These are phyloP conservation scores for Guyanaporus albipodus DNA, from an alignment of 768 basidiomycete species.

Conservation along the genomic window DNA sequence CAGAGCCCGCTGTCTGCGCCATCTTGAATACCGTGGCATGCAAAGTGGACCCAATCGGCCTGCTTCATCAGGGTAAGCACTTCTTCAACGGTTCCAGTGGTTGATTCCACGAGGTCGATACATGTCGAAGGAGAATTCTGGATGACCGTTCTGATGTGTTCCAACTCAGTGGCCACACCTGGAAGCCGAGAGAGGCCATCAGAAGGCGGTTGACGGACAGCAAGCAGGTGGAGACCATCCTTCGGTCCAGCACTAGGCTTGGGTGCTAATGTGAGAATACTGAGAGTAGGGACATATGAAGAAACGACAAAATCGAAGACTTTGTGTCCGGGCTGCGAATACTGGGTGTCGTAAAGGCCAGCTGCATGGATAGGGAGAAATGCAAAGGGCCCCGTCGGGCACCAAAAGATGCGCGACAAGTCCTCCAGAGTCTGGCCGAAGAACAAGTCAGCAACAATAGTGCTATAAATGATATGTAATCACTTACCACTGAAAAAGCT, in stretches of 20 bases:
- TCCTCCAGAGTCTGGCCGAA: background rate
- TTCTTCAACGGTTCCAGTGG: slow-evolving; percentile 10
- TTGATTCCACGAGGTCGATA: background rate
- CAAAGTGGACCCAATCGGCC: background rate
- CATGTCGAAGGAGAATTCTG: background rate
- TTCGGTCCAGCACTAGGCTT: background rate
- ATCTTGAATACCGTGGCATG: background rate
- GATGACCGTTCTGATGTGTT: slow-evolving; percentile 15
- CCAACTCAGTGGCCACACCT: slow-evolving; percentile 15
- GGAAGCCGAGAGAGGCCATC: slow-evolving; percentile 8
- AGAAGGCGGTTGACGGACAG: slow-evolving; percentile 10
- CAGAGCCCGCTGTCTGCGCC: background rate
- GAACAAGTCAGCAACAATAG: background rate
- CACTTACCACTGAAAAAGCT: slow-evolving; percentile 1
- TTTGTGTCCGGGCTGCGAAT: background rate
- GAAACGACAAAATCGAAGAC: background rate
- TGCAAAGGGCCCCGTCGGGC: background rate
- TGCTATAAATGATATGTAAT: no score
- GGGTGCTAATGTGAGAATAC: slow-evolving; percentile 9
- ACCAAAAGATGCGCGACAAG: background rate
- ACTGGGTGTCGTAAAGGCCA: background rate
- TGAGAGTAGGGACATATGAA: background rate
- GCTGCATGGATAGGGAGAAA: background rate
- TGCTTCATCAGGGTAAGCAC: slow-evolving; percentile 1
- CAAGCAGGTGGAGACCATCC: background rate